These are phyloP conservation scores for Leishmania guyanensis DNA, from an alignment of 208 protist species.

Conservation along the genomic window DNA sequence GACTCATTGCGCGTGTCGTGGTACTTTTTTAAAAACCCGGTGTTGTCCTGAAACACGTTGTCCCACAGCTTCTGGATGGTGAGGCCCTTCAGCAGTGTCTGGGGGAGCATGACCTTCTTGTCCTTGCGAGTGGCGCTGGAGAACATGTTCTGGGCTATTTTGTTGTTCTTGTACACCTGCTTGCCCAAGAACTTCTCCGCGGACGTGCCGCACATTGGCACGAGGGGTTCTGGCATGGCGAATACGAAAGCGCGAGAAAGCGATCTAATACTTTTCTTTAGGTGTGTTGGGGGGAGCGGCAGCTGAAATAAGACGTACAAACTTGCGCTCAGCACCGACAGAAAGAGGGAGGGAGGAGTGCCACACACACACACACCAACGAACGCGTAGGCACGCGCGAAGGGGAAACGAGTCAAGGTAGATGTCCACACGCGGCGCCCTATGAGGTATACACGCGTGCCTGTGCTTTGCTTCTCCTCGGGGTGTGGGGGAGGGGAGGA, in stretches of 20 bases:
- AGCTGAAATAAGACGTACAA: neutral
- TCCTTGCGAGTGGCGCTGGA: conserved; percentile 51
- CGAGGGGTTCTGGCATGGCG: conserved; percentile 44
- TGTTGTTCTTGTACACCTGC: conserved; percentile 57
- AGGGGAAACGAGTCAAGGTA: neutral
- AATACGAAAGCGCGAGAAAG: neutral
- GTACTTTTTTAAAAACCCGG: conserved; percentile 71
- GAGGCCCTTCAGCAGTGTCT: conserved; percentile 62
- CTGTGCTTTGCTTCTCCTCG: neutral
- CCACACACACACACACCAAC: neutral
- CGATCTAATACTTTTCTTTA: neutral
- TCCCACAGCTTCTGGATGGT: conserved; percentile 79
- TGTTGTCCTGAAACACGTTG: conserved; percentile 63
- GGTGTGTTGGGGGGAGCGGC: neutral
- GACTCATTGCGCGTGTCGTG: conserved; percentile 73
- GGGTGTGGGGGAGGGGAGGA: neutral
- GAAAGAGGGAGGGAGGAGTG: neutral
- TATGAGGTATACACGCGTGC: neutral
- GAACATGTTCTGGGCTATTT: conserved; percentile 77
- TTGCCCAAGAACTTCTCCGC: conserved; percentile 59
- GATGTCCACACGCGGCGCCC: neutral
- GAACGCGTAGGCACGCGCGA: neutral
- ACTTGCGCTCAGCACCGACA: neutral
- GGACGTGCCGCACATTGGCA: conserved; percentile 45
- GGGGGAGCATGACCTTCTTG: conserved; percentile 71